Evolutionary conservation across 1,284 basidiomycete species (phyloP), one percentile per base, ranked within the genome.

Genomic region (Wallemia hederae): DNA sequence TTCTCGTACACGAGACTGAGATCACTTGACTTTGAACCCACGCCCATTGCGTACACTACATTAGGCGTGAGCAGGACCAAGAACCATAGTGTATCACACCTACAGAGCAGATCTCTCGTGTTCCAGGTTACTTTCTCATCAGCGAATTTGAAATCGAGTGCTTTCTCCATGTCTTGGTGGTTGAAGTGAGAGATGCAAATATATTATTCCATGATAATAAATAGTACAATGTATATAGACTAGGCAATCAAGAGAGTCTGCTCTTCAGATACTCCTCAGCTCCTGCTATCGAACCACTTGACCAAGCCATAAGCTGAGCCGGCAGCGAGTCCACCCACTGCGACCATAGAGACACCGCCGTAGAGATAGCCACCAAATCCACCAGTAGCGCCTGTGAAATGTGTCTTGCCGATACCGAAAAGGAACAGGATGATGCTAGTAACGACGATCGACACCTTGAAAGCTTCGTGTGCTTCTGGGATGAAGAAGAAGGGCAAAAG

Each of bases 401-500:
- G 83, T 1, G 89, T 81, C 71, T 96, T 94, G 68, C 88, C 39
- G 9, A 59, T 60, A n/a, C 90, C 90, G 67, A 96, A 96, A 61
- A 90, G 70, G 65, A 94, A 76, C 11, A 96, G 75, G n/a, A 92
- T 78, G 62, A 86, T 65, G 24, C 85, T 84, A 11, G 88, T 92
- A 62, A 90, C 69, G 63, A 33, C 63, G 26, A 67, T 62, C 5
- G 26, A 62, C 11, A 62, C 61, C 55, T 61, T 64, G 56, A 76
- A 69, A 25, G 72, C 74, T 26, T 63, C 61, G n/a, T 68, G 63
- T 34, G 74, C 73, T 19, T 68, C 64, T 17, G 75, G 67, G 66
- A 86, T 78, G 74, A 87, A 85, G 74, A 96, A 90, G 74, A 96
- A 96, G 3, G 91, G 91, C 2, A 88, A 65, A 55, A 92, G 76